phyloP scores from a whole-genome alignment of 805 yeast genomes.

The Saccharomyces cerevisiae region DNA sequence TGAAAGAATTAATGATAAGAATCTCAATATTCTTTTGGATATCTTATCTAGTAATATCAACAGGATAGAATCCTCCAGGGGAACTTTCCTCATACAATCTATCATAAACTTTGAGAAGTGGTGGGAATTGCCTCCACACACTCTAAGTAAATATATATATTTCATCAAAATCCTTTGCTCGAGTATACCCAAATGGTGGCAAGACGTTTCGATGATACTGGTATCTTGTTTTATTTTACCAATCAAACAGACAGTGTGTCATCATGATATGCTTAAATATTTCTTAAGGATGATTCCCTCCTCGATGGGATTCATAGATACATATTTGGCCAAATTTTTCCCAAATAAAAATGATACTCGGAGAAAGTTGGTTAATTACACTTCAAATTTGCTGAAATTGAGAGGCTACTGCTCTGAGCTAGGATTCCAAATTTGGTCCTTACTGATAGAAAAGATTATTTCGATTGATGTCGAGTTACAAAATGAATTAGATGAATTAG shows the following conservation, averaged over 20 bases:
- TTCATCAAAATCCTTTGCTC: conserved; percentile 75
- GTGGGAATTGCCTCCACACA: conserved; percentile 40
- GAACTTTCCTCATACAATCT: conserved; percentile 48
- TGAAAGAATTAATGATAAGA: conserved; percentile 46
- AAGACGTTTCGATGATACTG: conserved; percentile 66
- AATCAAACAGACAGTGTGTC: conserved; percentile 30
- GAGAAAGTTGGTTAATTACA: conserved; percentile 49
- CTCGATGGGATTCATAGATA: conserved; percentile 56
- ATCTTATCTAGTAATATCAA: conserved; percentile 57
- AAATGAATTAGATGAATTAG: conserved; percentile 77
- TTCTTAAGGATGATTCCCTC: conserved; percentile 76
- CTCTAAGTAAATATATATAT: conserved; percentile 51
- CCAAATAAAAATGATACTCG: conserved; percentile 72
- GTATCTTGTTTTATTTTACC: conserved; percentile 48
- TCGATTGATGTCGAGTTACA: conserved; percentile 88
- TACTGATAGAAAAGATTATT: conserved; percentile 70
- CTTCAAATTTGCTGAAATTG: conserved; percentile 51
- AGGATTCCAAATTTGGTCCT: conserved; percentile 67
- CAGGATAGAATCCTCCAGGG: conserved; percentile 47
- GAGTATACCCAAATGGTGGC: conserved; percentile 83
- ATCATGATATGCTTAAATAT: conserved; percentile 58
- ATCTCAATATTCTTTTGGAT: conserved; percentile 48
- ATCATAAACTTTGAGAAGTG: conserved; percentile 55
- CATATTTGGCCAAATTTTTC: conserved; percentile 48
- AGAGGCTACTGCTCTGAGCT: conserved; percentile 69